Evolutionary conservation across 768 basidiomycete genomes (phyloP).

Genomic region (Rhizopogon vesiculosus): DNA sequence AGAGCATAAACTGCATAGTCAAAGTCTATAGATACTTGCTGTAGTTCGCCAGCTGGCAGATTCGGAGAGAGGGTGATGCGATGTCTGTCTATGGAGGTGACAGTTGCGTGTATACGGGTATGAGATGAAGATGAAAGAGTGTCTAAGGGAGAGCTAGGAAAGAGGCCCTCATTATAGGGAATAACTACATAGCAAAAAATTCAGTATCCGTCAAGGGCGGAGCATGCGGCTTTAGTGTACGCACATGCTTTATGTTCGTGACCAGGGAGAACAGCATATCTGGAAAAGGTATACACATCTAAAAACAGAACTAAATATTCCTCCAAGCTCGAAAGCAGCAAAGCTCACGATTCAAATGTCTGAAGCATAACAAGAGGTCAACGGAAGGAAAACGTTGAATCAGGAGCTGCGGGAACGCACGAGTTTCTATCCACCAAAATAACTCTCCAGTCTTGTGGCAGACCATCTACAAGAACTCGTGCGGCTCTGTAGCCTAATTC

Average conservation of each 20-base stretch:
- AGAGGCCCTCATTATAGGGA: constrained; percentile 44
- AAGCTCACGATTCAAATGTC: constrained; percentile 44
- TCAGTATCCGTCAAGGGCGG: not conserved
- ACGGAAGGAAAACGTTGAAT: not conserved
- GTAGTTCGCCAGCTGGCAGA: not conserved
- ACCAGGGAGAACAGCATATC: constrained; percentile 51
- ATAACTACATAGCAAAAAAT: constrained; percentile 34
- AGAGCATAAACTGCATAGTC: constrained; percentile 60
- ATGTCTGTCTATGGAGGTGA: constrained; percentile 34
- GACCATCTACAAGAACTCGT: constrained; percentile 40
- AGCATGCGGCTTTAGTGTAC: constrained; percentile 10
- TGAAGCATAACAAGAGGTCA: constrained; percentile 8
- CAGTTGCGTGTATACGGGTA: constrained; percentile 40
- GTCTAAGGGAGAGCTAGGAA: constrained; percentile 19
- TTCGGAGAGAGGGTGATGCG: constrained; percentile 24
- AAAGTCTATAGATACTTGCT: constrained; percentile 34
- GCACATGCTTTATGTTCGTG: constrained; percentile 65
- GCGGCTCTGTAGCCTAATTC: constrained; percentile 43
- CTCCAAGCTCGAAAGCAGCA: not conserved
- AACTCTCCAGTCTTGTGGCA: constrained; percentile 51
- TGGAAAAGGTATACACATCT: constrained; percentile 57
- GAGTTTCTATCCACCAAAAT: constrained; percentile 58
- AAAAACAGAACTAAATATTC: not conserved
- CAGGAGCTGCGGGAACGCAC: constrained; percentile 27
- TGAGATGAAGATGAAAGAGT: constrained; percentile 12